Conservation (phyloP, 2,329 filamentous ascomycete species). For the Pyricularia sp. region DNA sequence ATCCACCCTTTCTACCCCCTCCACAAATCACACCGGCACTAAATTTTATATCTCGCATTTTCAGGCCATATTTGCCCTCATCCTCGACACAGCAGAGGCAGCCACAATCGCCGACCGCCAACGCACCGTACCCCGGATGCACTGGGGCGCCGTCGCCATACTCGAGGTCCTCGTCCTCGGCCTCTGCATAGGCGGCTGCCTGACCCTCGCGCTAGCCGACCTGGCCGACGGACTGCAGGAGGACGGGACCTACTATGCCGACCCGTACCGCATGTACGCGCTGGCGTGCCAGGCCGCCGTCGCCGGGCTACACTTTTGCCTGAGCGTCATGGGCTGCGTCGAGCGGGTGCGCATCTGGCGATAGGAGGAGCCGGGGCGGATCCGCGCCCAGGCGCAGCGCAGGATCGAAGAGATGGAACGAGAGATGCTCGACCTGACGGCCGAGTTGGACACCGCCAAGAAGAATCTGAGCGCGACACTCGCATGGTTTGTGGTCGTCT, state of each 20-base stretch:
- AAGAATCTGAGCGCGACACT: background rate
- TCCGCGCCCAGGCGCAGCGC: too few species aligned
- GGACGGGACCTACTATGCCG: constrained; percentile 1
- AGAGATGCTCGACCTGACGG: background rate
- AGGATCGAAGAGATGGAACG: background rate
- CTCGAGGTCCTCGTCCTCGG: constrained; percentile 1
- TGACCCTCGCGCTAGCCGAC: constrained; percentile 1
- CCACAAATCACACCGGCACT: background rate
- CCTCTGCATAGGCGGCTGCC: constrained; percentile 1
- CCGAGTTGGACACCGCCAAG: background rate
- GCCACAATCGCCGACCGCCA: background rate
- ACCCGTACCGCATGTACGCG: constrained; percentile 3
- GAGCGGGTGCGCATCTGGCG: constrained; percentile 1
- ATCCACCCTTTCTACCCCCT: background rate
- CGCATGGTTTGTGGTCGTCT: background rate
- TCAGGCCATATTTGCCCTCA: constrained; percentile 1
- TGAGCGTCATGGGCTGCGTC: constrained; percentile 1
- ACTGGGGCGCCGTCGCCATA: constrained; percentile 1
- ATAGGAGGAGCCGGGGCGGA: background rate
- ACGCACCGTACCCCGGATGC: constrained; percentile 1
- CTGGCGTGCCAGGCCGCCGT: constrained; percentile 1
- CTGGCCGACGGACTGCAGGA: background rate
- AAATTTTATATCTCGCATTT: too few species aligned
- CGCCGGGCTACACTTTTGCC: background rate
- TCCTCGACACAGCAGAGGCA: constrained; percentile 1